Conservation (phyloP, 1,284 basidiomycete genomes). For the Limonomyces culmigenus region DNA sequence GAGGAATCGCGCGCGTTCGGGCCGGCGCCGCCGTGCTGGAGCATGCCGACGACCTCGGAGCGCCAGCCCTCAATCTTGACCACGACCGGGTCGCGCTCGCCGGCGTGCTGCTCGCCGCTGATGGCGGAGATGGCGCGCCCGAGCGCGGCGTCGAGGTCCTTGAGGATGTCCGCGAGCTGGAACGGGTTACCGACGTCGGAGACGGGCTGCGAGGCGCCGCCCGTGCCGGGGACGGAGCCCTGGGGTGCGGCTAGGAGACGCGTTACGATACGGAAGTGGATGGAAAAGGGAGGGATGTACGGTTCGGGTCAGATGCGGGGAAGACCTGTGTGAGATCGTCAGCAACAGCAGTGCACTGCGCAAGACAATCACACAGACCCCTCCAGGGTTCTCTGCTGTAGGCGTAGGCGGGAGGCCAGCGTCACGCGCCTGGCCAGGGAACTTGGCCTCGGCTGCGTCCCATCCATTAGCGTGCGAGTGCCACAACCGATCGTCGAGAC, state of each 20-base stretch:
- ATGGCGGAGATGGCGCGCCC: not conserved
- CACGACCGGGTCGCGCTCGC: not conserved
- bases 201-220: not conserved
- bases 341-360: too few relatives aligned
- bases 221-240: slow-evolving; percentile 2
- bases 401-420: not conserved
- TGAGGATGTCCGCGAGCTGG: not conserved
- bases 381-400: slow-evolving; percentile 1
- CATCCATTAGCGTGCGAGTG: too few relatives aligned
- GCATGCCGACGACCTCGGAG: not conserved
- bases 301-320: slow-evolving; percentile 1
- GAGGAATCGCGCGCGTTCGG: not conserved
- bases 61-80: not conserved
- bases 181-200: slow-evolving; percentile 1
- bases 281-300: not conserved
- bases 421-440: too few relatives aligned
- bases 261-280: not conserved
- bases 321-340: not conserved
- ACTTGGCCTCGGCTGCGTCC: too few relatives aligned
- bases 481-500: too few relatives aligned
- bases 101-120: not conserved
- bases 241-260: too few relatives aligned
- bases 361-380: not conserved
- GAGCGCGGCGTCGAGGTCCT: not conserved
- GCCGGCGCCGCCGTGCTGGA: not conserved